phyloP scores from a whole-genome alignment of 768 basidiomycete genomes.

The Amanita molliuscula region DNA sequence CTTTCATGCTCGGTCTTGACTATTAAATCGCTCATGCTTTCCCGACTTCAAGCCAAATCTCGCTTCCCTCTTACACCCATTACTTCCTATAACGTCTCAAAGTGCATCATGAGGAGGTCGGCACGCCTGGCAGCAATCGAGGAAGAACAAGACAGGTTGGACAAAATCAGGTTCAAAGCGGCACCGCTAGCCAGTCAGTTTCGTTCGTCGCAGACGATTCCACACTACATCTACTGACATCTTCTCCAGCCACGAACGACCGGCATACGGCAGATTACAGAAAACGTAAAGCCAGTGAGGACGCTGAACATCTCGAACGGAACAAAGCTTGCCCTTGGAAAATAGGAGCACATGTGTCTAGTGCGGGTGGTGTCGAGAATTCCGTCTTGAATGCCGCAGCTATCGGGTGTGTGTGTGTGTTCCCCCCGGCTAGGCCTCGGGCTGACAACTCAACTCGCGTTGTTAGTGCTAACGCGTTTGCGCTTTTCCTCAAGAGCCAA shows the following conservation, averaged over 20 bases:
- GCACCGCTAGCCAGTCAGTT: background rate
- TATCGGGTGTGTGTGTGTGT: slow-evolving; percentile 52
- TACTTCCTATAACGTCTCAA: background rate
- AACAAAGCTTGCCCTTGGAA: slow-evolving; percentile 39
- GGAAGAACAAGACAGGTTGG: background rate
- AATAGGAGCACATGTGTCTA: slow-evolving; percentile 78
- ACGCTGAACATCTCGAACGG: slow-evolving; percentile 18
- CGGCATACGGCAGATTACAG: background rate
- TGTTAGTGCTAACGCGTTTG: slow-evolving; percentile 69
- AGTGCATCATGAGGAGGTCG: background rate
- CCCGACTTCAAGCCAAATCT: too few species aligned
- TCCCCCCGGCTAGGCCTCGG: background rate
- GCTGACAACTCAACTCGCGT: background rate
- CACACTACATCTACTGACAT: background rate
- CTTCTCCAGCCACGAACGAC: background rate
- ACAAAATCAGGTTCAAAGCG: background rate
- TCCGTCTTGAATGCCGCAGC: slow-evolving; percentile 57
- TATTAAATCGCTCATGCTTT: too few species aligned
- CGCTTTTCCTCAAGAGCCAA: slow-evolving; percentile 78
- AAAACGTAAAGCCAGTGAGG: slow-evolving; percentile 12
- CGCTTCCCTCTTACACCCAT: too few species aligned
- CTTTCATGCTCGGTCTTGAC: too few species aligned
- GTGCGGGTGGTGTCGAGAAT: slow-evolving; percentile 73
- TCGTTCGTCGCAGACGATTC: background rate
- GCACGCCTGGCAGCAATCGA: background rate